phyloP scores from a whole-genome alignment of 2,329 filamentous ascomycete species.

The Whalleya microplaca region DNA sequence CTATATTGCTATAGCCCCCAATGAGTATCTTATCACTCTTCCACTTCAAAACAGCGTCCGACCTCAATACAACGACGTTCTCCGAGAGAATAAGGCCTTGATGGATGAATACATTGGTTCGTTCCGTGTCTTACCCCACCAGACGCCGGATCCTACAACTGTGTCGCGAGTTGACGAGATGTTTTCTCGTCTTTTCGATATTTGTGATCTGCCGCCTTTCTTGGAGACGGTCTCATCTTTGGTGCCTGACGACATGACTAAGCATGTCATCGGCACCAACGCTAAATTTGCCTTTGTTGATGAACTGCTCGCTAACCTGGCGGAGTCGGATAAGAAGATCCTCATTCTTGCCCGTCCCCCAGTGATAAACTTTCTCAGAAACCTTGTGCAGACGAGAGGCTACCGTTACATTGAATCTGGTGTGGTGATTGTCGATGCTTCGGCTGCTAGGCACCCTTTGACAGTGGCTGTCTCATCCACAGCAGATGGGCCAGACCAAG shows the following conservation, averaged over 20 bases:
- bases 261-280: slow-evolving; percentile 59
- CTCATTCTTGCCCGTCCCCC: slow-evolving; percentile 57
- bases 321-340: slow-evolving; percentile 48
- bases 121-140: slow-evolving; percentile 46
- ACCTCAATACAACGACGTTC: slow-evolving; percentile 54
- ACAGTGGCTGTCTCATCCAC: slow-evolving; percentile 49
- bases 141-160: slow-evolving; percentile 44
- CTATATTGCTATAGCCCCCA: slow-evolving; percentile 34
- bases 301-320: slow-evolving; percentile 54
- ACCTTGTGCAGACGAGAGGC: slow-evolving; percentile 48
- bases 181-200: slow-evolving; percentile 53
- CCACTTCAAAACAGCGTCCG: slow-evolving; percentile 59
- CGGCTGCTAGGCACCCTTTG: slow-evolving; percentile 26
- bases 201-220: slow-evolving; percentile 62
- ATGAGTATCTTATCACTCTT: slow-evolving; percentile 58
- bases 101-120: slow-evolving; percentile 47
- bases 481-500: slow-evolving; percentile 40
- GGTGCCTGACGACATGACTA: slow-evolving; percentile 48
- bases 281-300: slow-evolving; percentile 63
- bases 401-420: slow-evolving; percentile 37
- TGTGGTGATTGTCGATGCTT: slow-evolving; percentile 22
- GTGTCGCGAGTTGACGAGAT: slow-evolving; percentile 54
- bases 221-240: slow-evolving; percentile 50
- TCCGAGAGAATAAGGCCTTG: slow-evolving; percentile 49
- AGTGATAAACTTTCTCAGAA: slow-evolving; percentile 55